A percentile compares a stretch with the other conserved stretches of the same genome.
Evolutionary conservation across 306 rosid species (phyloP).

Genomic region (Lathyrus sativus): DNA sequence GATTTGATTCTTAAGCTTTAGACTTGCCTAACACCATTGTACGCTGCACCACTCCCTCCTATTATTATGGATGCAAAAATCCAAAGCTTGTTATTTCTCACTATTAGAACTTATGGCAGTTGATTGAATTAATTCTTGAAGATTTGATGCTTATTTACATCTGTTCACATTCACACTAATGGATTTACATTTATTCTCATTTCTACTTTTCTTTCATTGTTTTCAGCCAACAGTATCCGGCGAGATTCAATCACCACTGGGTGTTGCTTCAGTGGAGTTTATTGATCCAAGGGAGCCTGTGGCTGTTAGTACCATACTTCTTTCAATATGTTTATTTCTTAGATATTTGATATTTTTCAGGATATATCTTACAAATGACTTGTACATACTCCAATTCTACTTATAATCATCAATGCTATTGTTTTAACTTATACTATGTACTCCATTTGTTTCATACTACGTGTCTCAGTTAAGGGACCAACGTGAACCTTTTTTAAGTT

Average conservation of each 20-base stretch:
- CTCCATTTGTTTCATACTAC: too few relatives aligned
- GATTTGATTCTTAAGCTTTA: too few relatives aligned
- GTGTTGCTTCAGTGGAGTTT: constrained; percentile 87
- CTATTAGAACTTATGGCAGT: too few relatives aligned
- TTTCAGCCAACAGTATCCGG: constrained; percentile 79
- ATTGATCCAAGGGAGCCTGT: constrained; percentile 95
- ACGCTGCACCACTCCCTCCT: too few relatives aligned
- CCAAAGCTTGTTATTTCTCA: too few relatives aligned
- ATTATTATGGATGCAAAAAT: too few relatives aligned
- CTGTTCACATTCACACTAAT: not conserved
- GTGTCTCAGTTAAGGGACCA: too few relatives aligned
- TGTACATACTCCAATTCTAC: not conserved
- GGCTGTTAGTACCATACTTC: constrained; percentile 50
- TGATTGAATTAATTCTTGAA: too few relatives aligned
- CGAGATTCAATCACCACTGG: constrained; percentile 91
- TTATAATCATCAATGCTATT: not conserved
- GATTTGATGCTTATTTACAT: too few relatives aligned
- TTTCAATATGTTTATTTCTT: constrained; percentile 24
- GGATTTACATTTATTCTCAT: constrained; percentile 3
- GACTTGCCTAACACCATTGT: too few relatives aligned
- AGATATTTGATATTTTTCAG: not conserved
- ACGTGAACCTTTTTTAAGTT: too few relatives aligned
- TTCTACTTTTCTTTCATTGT: constrained; percentile 9
- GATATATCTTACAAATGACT: not conserved
- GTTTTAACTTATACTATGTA: not conserved